A percentile compares a stretch with the other conserved stretches of the same genome.
phyloP scores from a whole-genome alignment of 2,329 filamentous ascomycete species.

The Paracorniculantispora psalliotae region DNA sequence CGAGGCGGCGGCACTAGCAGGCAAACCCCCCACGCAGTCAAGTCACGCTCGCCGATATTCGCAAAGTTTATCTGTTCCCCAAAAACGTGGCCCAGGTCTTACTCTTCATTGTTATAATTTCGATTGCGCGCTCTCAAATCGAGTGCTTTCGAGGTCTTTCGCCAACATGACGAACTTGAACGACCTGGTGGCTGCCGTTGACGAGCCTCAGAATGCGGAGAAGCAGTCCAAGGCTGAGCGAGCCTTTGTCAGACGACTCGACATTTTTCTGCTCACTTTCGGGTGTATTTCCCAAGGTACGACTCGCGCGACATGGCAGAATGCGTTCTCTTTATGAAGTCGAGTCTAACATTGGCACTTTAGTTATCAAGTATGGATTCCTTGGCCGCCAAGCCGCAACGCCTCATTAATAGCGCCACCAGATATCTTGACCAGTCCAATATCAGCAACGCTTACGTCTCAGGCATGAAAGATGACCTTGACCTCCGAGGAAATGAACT shows the following conservation, averaged over 20 bases:
- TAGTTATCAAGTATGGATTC: constrained; percentile 18
- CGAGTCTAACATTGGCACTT: neutral
- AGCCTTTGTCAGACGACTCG: constrained; percentile 14
- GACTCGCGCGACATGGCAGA: neutral
- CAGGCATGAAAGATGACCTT: constrained; percentile 24
- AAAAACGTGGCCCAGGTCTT: too few species aligned
- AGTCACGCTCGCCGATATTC: neutral
- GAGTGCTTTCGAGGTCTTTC: neutral
- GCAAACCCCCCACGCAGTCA: neutral
- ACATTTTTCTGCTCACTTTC: constrained; percentile 19
- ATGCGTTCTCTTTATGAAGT: neutral
- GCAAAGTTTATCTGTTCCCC: neutral
- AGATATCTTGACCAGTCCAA: constrained; percentile 23
- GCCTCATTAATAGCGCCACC: neutral
- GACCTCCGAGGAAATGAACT: constrained; percentile 14
- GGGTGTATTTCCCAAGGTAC: constrained; percentile 19
- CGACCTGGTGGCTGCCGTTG: neutral
- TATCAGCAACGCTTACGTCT: constrained; percentile 24
- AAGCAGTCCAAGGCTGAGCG: constrained; percentile 9
- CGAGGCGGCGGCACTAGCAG: neutral
- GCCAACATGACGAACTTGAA: constrained; percentile 6
- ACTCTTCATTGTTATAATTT: neutral
- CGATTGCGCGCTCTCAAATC: neutral
- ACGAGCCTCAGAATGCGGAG: constrained; percentile 7
- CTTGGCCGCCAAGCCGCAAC: neutral